phyloP scores from a whole-genome alignment of 371 early-diverging fungal genomes.

The Agmasoma carcini region DNA sequence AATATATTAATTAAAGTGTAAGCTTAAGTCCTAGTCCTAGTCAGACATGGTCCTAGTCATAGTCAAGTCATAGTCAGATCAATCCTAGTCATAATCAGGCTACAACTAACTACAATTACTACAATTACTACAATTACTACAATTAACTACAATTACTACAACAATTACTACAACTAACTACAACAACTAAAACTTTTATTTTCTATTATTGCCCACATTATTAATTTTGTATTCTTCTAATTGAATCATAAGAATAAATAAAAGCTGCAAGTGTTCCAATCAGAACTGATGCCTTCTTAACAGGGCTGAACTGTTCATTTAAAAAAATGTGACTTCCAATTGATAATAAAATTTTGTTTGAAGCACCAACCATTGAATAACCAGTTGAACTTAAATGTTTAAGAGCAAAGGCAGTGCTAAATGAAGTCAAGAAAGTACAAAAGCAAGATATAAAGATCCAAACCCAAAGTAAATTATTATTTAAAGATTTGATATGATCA shows the following conservation, averaged over 20 bases:
- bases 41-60: no score
- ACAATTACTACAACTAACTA: no score
- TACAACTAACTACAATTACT: no score
- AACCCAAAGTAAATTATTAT: slow-evolving; percentile 45
- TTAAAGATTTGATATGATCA: background rate
- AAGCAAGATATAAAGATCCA: slow-evolving; percentile 68
- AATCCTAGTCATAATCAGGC: no score
- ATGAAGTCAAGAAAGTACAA: slow-evolving; percentile 71
- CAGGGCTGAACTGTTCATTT: slow-evolving; percentile 20
- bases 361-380: slow-evolving; percentile 87
- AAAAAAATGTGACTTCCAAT: slow-evolving; percentile 66
- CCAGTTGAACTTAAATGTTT: slow-evolving; percentile 82
- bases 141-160: no score
- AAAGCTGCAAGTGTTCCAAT: slow-evolving; percentile 23
- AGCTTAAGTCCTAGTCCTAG: no score
- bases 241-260: slow-evolving; percentile 30
- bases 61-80: no score
- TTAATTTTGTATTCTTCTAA: slow-evolving; percentile 4
- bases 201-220: no score
- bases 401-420: slow-evolving; percentile 71
- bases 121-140: no score
- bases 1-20: no score
- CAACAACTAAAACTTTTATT: no score
- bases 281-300: slow-evolving; percentile 24
- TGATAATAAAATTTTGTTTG: slow-evolving; percentile 89